Percentiles rank a stretch among this genome's conserved stretches.
phyloP scores from a whole-genome alignment of 192 early-diverging fungal genomes.

The Spizellomyces sp. region DNA sequence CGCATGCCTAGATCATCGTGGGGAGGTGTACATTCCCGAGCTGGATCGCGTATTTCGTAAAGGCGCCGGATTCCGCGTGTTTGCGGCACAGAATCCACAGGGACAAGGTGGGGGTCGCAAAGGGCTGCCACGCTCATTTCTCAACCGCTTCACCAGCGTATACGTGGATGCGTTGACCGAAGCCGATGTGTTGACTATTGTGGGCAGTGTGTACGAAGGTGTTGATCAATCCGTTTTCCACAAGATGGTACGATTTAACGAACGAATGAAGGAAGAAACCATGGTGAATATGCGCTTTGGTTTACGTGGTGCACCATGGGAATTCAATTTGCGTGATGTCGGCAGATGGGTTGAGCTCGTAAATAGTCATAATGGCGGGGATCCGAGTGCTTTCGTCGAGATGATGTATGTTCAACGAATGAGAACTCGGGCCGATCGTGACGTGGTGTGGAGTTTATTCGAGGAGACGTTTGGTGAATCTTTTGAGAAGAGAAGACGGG shows the following conservation, averaged over 20 bases:
- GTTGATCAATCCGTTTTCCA: conserved; percentile 24
- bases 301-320: conserved; percentile 87
- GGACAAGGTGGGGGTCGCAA: conserved; percentile 97
- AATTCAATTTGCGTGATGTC: conserved; percentile 98
- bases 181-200: conserved; percentile 66
- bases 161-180: conserved; percentile 82
- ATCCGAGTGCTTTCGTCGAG: conserved; percentile 72
- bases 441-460: conserved; percentile 43
- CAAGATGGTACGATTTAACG: conserved; percentile 82
- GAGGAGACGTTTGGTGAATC: conserved; percentile 26
- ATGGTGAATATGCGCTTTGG: conserved; percentile 79
- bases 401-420: conserved; percentile 90
- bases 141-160: conserved; percentile 96
- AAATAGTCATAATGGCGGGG: conserved; percentile 29
- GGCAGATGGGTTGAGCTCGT: conserved; percentile 82
- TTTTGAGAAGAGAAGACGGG: not conserved
- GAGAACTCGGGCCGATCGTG: conserved; percentile 78
- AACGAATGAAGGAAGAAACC: conserved; percentile 80
- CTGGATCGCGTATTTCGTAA: conserved; percentile 85
- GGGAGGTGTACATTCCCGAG: conserved; percentile 93
- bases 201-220: conserved; percentile 7
- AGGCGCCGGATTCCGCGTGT: conserved; percentile 82
- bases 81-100: conserved; percentile 97
- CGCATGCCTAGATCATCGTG: conserved; percentile 97
- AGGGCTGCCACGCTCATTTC: conserved; percentile 95